Evolutionary conservation across 2,329 filamentous ascomycete species (phyloP).

Genomic region (Fusarium sp.): DNA sequence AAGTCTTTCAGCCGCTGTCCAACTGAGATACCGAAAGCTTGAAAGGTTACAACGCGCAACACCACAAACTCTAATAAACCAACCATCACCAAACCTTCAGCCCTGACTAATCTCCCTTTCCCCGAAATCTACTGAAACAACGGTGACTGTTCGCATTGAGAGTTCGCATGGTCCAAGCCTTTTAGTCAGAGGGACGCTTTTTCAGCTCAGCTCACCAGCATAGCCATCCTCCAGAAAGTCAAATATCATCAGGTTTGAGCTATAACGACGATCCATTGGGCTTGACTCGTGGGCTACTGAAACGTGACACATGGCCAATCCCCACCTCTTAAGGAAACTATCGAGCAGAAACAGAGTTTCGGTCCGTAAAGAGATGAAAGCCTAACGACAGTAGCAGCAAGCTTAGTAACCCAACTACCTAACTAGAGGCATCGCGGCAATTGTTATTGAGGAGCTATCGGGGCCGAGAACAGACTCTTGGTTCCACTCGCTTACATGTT

Average conservation of each 20-base stretch:
- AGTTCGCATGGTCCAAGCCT: slow-evolving; percentile 14
- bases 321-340: slow-evolving; percentile 13
- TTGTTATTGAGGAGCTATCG: slow-evolving; percentile 10
- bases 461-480: slow-evolving; percentile 27
- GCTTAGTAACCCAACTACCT: slow-evolving; percentile 1
- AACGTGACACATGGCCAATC: slow-evolving; percentile 21
- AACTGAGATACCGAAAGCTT: background rate
- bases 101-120: background rate
- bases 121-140: background rate
- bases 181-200: slow-evolving; percentile 1
- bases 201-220: slow-evolving; percentile 22
- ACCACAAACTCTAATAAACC: background rate
- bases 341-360: slow-evolving; percentile 28
- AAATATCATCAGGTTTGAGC: background rate
- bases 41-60: background rate
- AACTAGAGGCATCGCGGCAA: slow-evolving; percentile 4
- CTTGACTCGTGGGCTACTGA: slow-evolving; percentile 29
- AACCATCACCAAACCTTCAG: background rate
- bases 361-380: slow-evolving; percentile 10
- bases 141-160: background rate
- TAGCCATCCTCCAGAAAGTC: slow-evolving; percentile 13
- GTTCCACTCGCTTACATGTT: slow-evolving; percentile 18
- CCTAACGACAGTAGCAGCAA: background rate
- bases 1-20: background rate
- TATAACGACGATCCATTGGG: slow-evolving; percentile 20